These are phyloP conservation scores for Chaetomium tenue DNA, from an alignment of 495 filamentous ascomycete species.

Conservation along the genomic window DNA sequence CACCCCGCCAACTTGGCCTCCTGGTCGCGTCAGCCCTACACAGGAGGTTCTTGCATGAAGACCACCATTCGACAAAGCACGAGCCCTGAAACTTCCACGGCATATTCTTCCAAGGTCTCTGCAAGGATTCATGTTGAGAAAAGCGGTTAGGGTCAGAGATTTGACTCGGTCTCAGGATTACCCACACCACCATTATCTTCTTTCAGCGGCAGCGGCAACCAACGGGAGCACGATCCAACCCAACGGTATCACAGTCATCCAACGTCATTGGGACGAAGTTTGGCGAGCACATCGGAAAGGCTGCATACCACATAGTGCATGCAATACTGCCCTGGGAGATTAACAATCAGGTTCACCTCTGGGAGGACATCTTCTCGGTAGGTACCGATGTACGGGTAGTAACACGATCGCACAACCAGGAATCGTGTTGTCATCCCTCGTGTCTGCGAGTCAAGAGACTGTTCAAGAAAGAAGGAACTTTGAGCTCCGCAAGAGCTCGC, in stretches of 20 bases:
- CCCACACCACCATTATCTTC: background rate
- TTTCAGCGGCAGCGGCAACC: conserved; percentile 18
- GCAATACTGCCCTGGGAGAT: background rate
- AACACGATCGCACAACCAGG: conserved; percentile 20
- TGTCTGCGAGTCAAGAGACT: conserved; percentile 8
- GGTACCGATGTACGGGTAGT: conserved; percentile 6
- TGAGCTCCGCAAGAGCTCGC: background rate
- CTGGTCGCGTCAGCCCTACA: conserved; percentile 7
- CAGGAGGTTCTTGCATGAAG: too few species aligned
- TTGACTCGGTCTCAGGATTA: background rate
- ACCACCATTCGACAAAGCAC: too few species aligned
- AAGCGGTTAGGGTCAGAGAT: background rate
- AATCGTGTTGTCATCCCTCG: conserved; percentile 18
- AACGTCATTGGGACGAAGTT: conserved; percentile 6
- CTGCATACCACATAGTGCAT: conserved; percentile 13
- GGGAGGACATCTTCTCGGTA: background rate
- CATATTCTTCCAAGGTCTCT: too few species aligned
- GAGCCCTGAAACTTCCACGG: too few species aligned
- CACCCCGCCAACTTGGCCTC: background rate
- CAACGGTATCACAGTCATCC: conserved; percentile 16
- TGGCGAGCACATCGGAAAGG: background rate
- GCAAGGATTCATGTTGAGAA: background rate
- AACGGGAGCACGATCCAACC: conserved; percentile 18
- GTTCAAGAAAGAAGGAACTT: too few species aligned
- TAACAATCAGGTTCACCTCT: too few species aligned